phyloP scores from a whole-genome alignment of 75 land plant genomes.

The Azolla pinnata region DNA sequence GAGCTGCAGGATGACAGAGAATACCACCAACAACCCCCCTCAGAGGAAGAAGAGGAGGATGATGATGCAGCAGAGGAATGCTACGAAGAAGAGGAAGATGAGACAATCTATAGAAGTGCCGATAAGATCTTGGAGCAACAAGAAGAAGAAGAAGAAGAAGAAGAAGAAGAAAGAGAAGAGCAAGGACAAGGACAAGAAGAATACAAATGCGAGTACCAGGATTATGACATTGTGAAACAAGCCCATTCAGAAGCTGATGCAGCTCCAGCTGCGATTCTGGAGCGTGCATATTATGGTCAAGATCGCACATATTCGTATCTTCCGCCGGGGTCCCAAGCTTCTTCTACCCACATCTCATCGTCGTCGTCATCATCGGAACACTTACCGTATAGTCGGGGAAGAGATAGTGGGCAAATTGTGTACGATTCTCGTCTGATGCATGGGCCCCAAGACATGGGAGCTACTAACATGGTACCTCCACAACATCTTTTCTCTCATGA shows the following conservation, averaged over 20 bases:
- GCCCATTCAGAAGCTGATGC: background rate
- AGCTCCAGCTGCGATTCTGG: background rate
- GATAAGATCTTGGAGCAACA: slow-evolving; percentile 2
- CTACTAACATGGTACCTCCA: background rate
- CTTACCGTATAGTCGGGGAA: background rate
- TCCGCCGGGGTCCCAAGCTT: background rate
- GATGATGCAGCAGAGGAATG: slow-evolving; percentile 4
- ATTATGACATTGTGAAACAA: background rate
- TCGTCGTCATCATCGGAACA: background rate
- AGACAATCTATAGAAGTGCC: background rate
- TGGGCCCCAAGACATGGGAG: background rate
- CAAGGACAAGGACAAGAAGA: background rate
- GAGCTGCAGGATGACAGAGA: background rate
- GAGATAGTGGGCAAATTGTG: background rate
- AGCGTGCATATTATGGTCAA: background rate
- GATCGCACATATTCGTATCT: background rate
- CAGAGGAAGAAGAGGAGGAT: slow-evolving; percentile 7
- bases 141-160: slow-evolving; percentile 5
- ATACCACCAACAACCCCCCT: background rate
- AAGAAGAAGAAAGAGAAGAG: slow-evolving; percentile 3
- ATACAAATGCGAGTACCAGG: background rate
- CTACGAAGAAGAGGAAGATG: background rate
- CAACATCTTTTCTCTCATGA: background rate
- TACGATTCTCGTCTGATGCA: background rate
- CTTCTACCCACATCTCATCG: background rate